Percentiles rank a stretch among this genome's conserved stretches.
These are phyloP conservation scores for Pythium oligandrum DNA, from an alignment of 352 stramenopile genomes.

Conservation along the genomic window DNA sequence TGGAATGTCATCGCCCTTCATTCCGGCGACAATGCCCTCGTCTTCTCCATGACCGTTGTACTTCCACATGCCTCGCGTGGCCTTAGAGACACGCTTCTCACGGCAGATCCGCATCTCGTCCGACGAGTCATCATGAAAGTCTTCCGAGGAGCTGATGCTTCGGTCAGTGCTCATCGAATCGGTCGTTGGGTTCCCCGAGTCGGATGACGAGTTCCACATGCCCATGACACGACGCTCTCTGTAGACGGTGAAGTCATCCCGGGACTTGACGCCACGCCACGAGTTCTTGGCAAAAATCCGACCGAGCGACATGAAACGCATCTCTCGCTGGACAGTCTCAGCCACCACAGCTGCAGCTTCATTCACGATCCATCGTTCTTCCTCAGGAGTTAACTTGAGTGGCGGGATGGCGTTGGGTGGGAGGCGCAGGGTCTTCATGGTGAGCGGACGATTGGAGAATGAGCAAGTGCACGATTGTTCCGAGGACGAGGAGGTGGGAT, in stretches of 20 bases:
- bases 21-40: constrained; percentile 11
- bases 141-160: not conserved
- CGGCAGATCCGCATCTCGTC: no score
- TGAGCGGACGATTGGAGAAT: not conserved
- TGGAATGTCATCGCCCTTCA: constrained; percentile 22
- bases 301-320: constrained; percentile 25
- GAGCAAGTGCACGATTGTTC: no score
- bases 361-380: constrained; percentile 21
- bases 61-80: constrained; percentile 3
- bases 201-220: not conserved
- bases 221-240: constrained; percentile 17
- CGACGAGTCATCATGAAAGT: not conserved
- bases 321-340: constrained; percentile 36
- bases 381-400: constrained; percentile 22
- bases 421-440: constrained; percentile 38
- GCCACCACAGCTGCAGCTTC: constrained; percentile 33
- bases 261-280: constrained; percentile 34
- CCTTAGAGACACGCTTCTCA: no score
- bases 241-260: constrained; percentile 18
- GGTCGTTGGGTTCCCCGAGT: not conserved
- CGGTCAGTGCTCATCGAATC: not conserved
- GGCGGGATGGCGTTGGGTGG: constrained; percentile 28
- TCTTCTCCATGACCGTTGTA: constrained; percentile 6
- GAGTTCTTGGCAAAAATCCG: constrained; percentile 18
- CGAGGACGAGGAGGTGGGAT: no score